Evolutionary conservation across 148 eudicot species (phyloP), one percentile per base, ranked within the genome.

Genomic region (Vaccinium darrowii): DNA sequence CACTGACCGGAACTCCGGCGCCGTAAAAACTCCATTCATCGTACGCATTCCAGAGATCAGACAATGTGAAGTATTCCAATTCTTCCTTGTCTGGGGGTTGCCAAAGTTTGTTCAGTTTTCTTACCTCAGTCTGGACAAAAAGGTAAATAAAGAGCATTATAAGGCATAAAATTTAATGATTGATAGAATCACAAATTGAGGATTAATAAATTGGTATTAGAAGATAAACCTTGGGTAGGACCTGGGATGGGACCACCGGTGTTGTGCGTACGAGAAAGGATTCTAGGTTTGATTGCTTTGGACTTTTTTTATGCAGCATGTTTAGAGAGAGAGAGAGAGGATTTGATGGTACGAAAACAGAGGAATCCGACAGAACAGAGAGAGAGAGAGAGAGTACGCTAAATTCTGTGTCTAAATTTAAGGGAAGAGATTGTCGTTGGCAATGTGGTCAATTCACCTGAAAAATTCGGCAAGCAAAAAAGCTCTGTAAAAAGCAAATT

Each of bases 11-110:
- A 60, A 94, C 98, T 33, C 99, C 99, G 13, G 98, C 96, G 6
- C 99, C 99, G 76, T 95, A 97, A 18, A 93, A 96, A 88, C 99
- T 97, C 98, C 96, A 94, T 90, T 97, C 98, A 85, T 93, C 98
- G 36, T 87, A 97, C 63, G 90, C 86, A 54, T 89, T 85, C 99
- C 99, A 97, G n/a, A 97, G 90, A 91, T 97, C 96, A 84, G 88
- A 81, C 82, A 97, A 77, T 18, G 89, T 90, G 60, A 95, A 95
- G 60, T 84, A 97, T 71, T 95, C 95, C 33, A 97, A 87, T 18
- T 91, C 93, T 72, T 94, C 98, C 76, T 91, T 90, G 30, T 94
- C 96, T 91, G 91, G 91, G 3, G 99, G 98, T 72, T 97, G 91
- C 99, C 99, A 97, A 4, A 95, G 87, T 84, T 71, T 94, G 67